A percentile compares a stretch with the other conserved stretches of the same genome.
Conservation (phyloP, 495 filamentous ascomycete species). For the Staphylotrichum longicolle region DNA sequence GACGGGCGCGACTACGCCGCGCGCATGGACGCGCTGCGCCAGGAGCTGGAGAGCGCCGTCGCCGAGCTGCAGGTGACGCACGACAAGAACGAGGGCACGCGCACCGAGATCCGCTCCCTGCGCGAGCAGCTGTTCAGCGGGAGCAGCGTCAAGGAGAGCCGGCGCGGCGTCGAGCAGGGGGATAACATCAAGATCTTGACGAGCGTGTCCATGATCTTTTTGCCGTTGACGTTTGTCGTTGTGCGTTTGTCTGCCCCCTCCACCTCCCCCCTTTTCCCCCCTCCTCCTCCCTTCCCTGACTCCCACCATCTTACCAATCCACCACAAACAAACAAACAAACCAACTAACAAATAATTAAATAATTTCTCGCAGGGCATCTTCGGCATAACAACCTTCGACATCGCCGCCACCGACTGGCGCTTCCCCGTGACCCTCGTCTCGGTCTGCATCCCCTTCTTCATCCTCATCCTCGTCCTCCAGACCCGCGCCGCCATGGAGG, state of each 20-base stretch:
- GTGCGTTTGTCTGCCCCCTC: slow-evolving; percentile 15
- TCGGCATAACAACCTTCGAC: slow-evolving; percentile 36
- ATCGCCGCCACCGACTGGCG: slow-evolving; percentile 32
- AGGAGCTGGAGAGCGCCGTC: slow-evolving; percentile 33
- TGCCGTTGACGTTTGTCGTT: slow-evolving; percentile 43
- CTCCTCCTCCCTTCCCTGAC: too few relatives aligned
- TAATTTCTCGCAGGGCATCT: slow-evolving; percentile 24
- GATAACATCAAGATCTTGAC: slow-evolving; percentile 44
- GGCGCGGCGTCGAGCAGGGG: slow-evolving; percentile 38
- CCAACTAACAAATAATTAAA: neutral
- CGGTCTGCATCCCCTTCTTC: slow-evolving; percentile 38
- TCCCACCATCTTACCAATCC: too few relatives aligned
- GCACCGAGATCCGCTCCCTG: slow-evolving; percentile 33
- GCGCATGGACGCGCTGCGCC: slow-evolving; percentile 21
- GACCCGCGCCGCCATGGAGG: slow-evolving; percentile 26
- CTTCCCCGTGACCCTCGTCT: slow-evolving; percentile 34
- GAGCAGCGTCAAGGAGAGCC: slow-evolving; percentile 34
- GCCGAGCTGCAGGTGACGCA: slow-evolving; percentile 25
- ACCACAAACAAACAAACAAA: too few relatives aligned
- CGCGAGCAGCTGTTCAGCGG: slow-evolving; percentile 39
- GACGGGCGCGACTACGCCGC: slow-evolving; percentile 21
- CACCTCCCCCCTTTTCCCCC: too few relatives aligned
- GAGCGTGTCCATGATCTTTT: slow-evolving; percentile 41
- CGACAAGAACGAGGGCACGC: slow-evolving; percentile 30
- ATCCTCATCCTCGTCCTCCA: slow-evolving; percentile 34